Evolutionary conservation across 257 asterid genomes (phyloP).

Genomic region (Salvia hispanica): DNA sequence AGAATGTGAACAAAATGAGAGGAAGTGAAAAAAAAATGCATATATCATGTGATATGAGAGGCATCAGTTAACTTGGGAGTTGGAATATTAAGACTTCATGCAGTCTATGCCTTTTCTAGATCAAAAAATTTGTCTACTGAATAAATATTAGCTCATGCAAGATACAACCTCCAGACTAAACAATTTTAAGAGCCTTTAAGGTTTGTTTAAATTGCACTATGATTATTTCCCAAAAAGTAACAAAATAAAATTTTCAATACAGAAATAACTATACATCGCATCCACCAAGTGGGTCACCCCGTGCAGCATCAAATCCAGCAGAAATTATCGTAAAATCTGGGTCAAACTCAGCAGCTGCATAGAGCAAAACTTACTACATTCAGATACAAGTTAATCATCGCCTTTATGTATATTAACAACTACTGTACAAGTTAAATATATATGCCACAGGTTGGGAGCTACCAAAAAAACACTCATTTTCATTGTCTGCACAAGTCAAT

Average conservation of each 20-base stretch:
- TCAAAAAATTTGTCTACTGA: conserved; percentile 8
- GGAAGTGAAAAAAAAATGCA: conserved; percentile 11
- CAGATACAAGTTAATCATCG: conserved; percentile 32
- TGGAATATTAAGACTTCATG: conserved; percentile 17
- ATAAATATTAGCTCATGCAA: conserved; percentile 20
- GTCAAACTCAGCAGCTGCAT: conserved; percentile 82
- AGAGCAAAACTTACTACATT: conserved; percentile 33
- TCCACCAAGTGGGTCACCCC: conserved; percentile 98
- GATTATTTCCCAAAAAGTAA: conserved; percentile 5
- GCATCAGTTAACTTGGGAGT: conserved; percentile 21
- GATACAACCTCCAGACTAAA: conserved; percentile 14
- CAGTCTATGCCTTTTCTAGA: conserved; percentile 20
- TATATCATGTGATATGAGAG: conserved; percentile 1
- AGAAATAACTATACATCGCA: conserved; percentile 69
- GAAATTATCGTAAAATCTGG: conserved; percentile 95
- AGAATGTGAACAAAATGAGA: conserved; percentile 14
- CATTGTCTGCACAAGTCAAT: conserved; percentile 13
- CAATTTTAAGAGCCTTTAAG: conserved; percentile 23
- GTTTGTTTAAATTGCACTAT: conserved; percentile 9
- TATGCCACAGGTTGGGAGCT: background rate
- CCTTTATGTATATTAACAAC: conserved; percentile 19
- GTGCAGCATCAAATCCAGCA: conserved; percentile 99
- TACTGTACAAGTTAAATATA: background rate
- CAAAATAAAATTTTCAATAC: background rate
- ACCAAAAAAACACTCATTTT: background rate